Evolutionary conservation across 2,329 filamentous ascomycete species (phyloP).

Genomic region (Hypoxylon sp.): DNA sequence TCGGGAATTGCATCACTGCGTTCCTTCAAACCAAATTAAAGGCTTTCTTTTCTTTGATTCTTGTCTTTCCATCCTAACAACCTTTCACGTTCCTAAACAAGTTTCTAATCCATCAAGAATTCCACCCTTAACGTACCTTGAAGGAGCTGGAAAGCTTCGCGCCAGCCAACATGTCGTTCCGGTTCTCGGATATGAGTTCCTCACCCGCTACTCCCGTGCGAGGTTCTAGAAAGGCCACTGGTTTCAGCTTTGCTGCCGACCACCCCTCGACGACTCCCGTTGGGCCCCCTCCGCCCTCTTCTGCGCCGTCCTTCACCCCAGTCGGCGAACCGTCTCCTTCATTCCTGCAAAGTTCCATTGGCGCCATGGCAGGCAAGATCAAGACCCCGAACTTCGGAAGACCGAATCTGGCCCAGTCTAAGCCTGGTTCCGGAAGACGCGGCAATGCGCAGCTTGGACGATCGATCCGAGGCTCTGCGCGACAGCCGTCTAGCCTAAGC

Average conservation of each 20-base stretch:
- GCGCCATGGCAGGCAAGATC: conserved; percentile 49
- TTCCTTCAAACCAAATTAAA: not conserved
- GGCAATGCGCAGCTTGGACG: conserved; percentile 57
- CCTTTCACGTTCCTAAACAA: not conserved
- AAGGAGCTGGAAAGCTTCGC: conserved; percentile 25
- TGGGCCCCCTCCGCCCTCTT: conserved; percentile 58
- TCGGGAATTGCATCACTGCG: too few species aligned
- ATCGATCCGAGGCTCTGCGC: conserved; percentile 53
- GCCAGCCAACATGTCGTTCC: conserved; percentile 42
- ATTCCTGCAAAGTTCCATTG: conserved; percentile 63
- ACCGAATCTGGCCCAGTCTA: conserved; percentile 42
- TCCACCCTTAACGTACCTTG: too few species aligned
- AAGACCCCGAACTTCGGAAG: conserved; percentile 53
- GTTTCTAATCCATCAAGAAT: not conserved
- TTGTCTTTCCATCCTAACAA: conserved; percentile 7
- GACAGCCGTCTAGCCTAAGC: conserved; percentile 62
- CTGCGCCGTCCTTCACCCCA: conserved; percentile 63
- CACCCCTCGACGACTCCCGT: conserved; percentile 62
- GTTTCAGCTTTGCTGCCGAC: conserved; percentile 51
- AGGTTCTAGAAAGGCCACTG: conserved; percentile 44
- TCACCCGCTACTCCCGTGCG: conserved; percentile 60
- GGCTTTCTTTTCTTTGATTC: not conserved
- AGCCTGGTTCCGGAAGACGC: conserved; percentile 47
- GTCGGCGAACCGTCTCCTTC: conserved; percentile 63
- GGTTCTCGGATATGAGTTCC: conserved; percentile 54